Conservation (phyloP, 176 grass and related monocot genomes). For the Lolium perenne region DNA sequence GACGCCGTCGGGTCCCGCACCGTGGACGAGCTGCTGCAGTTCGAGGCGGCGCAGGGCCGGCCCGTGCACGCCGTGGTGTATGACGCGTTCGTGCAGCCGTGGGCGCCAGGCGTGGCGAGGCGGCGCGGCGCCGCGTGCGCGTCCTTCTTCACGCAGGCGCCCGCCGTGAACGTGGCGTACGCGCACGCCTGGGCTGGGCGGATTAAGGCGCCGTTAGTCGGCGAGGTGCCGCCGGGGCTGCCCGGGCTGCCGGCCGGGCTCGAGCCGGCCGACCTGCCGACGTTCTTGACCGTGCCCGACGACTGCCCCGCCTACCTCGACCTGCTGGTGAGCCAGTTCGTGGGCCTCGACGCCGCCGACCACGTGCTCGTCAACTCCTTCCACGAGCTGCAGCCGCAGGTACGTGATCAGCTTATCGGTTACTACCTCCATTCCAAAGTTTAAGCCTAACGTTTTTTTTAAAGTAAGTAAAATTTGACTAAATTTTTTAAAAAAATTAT, state of each 20-base stretch:
- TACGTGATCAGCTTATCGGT: slow-evolving; percentile 5
- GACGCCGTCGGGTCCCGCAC: slow-evolving; percentile 46
- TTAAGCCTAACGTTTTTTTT: too few relatives aligned
- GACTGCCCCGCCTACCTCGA: slow-evolving; percentile 22
- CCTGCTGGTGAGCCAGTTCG: slow-evolving; percentile 58
- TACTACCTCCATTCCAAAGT: too few relatives aligned
- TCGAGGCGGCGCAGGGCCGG: slow-evolving; percentile 46
- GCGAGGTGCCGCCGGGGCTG: slow-evolving; percentile 31
- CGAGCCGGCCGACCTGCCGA: slow-evolving; percentile 50
- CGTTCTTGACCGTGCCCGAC: slow-evolving; percentile 37
- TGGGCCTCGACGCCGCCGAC: slow-evolving; percentile 51
- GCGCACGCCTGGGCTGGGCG: slow-evolving; percentile 48
- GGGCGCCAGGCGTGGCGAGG: slow-evolving; percentile 53
- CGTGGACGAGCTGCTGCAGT: slow-evolving; percentile 50
- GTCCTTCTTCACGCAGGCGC: slow-evolving; percentile 69
- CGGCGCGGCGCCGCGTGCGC: slow-evolving; percentile 30
- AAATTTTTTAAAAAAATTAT: too few relatives aligned
- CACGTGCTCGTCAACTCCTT: slow-evolving; percentile 77
- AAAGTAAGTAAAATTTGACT: too few relatives aligned
- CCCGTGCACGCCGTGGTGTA: slow-evolving; percentile 69
- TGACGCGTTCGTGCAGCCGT: slow-evolving; percentile 64
- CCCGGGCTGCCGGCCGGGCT: slow-evolving; percentile 46
- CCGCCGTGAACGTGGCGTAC: slow-evolving; percentile 57
- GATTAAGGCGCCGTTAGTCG: slow-evolving; percentile 35
- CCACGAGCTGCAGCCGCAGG: slow-evolving; percentile 68